Conservation (phyloP, 371 early-diverging fungal species). For the Mortierella sp. region DNA sequence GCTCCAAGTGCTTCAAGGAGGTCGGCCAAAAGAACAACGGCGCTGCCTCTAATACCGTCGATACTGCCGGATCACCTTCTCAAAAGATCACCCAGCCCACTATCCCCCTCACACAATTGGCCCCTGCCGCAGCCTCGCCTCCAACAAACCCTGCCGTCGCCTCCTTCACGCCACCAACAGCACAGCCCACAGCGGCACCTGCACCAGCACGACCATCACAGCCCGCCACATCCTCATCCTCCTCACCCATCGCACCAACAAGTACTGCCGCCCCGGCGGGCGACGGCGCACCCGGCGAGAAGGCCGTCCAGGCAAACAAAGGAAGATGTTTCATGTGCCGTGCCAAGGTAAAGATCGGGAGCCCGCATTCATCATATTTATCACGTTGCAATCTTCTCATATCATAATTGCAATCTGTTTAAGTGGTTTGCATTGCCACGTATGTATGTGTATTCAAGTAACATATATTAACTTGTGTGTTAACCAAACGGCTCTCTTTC, state of each 20-base stretch:
- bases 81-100: conserved; percentile 24
- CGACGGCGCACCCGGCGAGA: conserved; percentile 35
- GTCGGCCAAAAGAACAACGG: conserved; percentile 58
- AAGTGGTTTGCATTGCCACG: neutral
- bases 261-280: conserved; percentile 25
- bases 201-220: conserved; percentile 27
- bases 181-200: conserved; percentile 24
- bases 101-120: conserved; percentile 32
- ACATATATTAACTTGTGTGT: neutral
- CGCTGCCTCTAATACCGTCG: conserved; percentile 35
- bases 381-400: neutral
- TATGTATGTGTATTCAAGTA: neutral
- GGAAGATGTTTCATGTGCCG: conserved; percentile 84
- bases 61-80: conserved; percentile 18
- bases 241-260: conserved; percentile 16
- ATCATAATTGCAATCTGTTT: neutral
- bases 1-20: conserved; percentile 86
- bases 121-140: conserved; percentile 26
- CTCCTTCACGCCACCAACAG: conserved; percentile 19
- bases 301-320: conserved; percentile 76
- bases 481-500: neutral
- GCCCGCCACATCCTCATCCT: conserved; percentile 10
- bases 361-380: neutral
- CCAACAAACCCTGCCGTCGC: conserved; percentile 17
- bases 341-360: conserved; percentile 65